These are phyloP conservation scores for Sugiyamaella qingdaonensis DNA, from an alignment of 805 yeast species.

Conservation along the genomic window DNA sequence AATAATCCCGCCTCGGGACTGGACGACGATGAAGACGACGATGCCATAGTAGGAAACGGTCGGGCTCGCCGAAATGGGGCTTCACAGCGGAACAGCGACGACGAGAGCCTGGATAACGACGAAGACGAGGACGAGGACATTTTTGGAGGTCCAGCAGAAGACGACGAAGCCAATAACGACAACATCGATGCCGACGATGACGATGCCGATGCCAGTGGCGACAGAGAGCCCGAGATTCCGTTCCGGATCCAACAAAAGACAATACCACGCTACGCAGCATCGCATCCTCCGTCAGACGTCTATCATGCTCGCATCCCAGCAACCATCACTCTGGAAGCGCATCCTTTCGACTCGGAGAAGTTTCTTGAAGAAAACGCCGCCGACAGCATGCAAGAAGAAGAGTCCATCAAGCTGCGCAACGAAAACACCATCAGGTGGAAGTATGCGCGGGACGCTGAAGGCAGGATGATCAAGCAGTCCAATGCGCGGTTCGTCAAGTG, in stretches of 20 bases:
- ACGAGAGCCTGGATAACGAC: not conserved
- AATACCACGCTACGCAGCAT: slow-evolving; percentile 32
- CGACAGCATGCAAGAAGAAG: slow-evolving; percentile 33
- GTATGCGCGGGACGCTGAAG: slow-evolving; percentile 69
- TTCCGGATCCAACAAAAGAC: slow-evolving; percentile 24
- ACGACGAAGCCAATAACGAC: slow-evolving; percentile 7
- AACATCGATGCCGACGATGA: slow-evolving; percentile 8
- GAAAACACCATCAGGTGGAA: slow-evolving; percentile 94
- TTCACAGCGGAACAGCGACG: not conserved
- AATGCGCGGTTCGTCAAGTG: slow-evolving; percentile 88
- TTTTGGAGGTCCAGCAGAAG: slow-evolving; percentile 14
- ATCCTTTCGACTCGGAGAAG: slow-evolving; percentile 75
- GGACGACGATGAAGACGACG: not conserved
- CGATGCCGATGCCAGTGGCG: slow-evolving; percentile 7
- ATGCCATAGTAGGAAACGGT: not conserved
- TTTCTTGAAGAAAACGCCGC: slow-evolving; percentile 51
- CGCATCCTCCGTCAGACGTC: slow-evolving; percentile 28
- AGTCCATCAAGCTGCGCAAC: slow-evolving; percentile 49
- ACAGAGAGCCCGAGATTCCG: not conserved
- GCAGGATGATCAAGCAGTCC: slow-evolving; percentile 70
- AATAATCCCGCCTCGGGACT: slow-evolving; percentile 8
- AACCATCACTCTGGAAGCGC: slow-evolving; percentile 75
- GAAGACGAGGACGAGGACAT: slow-evolving; percentile 20
- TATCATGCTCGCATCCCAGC: slow-evolving; percentile 69
- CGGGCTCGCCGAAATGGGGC: not conserved